These are phyloP conservation scores for Blastobotrys petasosporus DNA, from an alignment of 1,139 yeast species.

Conservation along the genomic window DNA sequence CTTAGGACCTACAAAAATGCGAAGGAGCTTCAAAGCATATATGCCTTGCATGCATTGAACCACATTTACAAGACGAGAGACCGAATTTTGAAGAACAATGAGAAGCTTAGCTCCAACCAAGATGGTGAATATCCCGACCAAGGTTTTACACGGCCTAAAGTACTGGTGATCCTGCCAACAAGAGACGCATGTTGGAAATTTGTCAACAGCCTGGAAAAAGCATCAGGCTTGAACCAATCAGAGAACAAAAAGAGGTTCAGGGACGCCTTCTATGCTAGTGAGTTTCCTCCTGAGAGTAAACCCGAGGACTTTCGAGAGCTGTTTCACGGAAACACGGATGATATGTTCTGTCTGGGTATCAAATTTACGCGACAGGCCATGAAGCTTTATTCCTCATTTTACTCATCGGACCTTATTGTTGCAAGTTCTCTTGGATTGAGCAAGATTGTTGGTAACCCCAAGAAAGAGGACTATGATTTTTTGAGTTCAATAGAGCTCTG, in stretches of 20 bases:
- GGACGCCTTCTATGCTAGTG: constrained; percentile 56
- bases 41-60: constrained; percentile 67
- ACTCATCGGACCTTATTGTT: constrained; percentile 75
- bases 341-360: constrained; percentile 82
- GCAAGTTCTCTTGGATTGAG: constrained; percentile 93
- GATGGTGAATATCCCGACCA: constrained; percentile 73
- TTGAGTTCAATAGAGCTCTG: constrained; percentile 81
- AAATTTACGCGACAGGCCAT: constrained; percentile 85
- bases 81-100: constrained; percentile 66
- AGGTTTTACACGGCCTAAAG: constrained; percentile 93
- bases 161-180: constrained; percentile 76
- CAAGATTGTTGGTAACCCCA: constrained; percentile 57
- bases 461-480: constrained; percentile 52
- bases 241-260: constrained; percentile 76
- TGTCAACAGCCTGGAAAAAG: constrained; percentile 54
- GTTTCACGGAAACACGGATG: constrained; percentile 87
- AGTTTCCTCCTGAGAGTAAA: constrained; percentile 49
- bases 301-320: constrained; percentile 77
- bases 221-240: constrained; percentile 65
- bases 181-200: constrained; percentile 70
- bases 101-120: constrained; percentile 39
- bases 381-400: constrained; percentile 78
- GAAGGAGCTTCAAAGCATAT: constrained; percentile 53
- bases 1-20: constrained; percentile 43
- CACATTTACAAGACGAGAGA: constrained; percentile 86